Base-by-base conservation (phyloP, 2,329 filamentous ascomycete species). In the Gnomoniopsis sp. region DNA sequence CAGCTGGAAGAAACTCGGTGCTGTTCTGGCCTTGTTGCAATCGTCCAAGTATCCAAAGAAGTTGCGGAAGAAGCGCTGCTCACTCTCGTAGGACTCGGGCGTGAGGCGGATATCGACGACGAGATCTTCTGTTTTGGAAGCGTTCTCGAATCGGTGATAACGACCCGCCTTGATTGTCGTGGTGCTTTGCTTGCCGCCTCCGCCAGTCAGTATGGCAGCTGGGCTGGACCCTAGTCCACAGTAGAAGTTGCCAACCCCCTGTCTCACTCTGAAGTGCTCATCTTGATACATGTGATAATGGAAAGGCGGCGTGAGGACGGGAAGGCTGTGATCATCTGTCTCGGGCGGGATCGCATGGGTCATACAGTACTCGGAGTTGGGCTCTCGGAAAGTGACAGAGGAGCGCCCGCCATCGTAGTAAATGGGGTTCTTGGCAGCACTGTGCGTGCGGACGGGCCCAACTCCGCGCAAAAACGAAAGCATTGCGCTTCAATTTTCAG, bases 11-110 rank as follows among this genome's bases (percentile, higher is more conserved):
- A 64, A 41, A 59, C 62, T 64, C 11, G 65, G 64, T 11, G 44
- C 55, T 8, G 50, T 14, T 2, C 46, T 38, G 4, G 61, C 56
- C n/a, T 34, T 55, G 15, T 60, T 55, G 44, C 65, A 66, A 53
- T 66, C 65, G 34, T 64, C 54, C 17, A 66, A 33, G 53, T 66
- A 66, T n/a, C 61, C 60, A 12, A 65, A 58, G 19, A 61, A 59
- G 55, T 66, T 66, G 52, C 65, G 60, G 55, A 66, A 66, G 54
- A 66, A 66, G 4, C 60, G 51, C 51, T 66, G 63, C 56, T 66
- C 65, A n/a, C 26, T 59, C 14, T 62, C 61, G 21, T 65, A 54
- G 34, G 58, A 50, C 47, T 61, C 55, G 49, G 55, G 58, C 36
- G 56, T 53, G 55, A 62, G 54, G n/a, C 57, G 49, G 26, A 62